Base-by-base conservation (phyloP, 345 rosid genomes). In the Eutrema heterophyllum region DNA sequence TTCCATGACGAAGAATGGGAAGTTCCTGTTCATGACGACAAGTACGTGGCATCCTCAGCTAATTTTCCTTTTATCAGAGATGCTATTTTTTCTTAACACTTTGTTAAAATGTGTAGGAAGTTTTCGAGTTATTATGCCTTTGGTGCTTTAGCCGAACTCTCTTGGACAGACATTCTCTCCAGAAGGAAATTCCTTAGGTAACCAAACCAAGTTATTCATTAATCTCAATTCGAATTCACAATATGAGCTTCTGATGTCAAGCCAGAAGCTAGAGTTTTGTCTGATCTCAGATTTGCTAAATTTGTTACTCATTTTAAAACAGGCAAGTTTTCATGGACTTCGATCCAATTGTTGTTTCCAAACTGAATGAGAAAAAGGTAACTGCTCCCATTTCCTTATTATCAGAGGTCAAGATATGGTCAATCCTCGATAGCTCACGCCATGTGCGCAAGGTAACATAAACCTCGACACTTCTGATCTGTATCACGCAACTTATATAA, bases 1-100 rank as follows among this genome's bases (percentile, higher is more conserved):
- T 91, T 91, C 75, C 96, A 92, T 30, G 97, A 92, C 72, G 93
- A 92, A 81, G 97, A 92, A 85, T 92, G 96, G 97, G 97, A 93
- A 81, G 84, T 84, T 76, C 88, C 88, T 16, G 83, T 83, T 53
- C 92, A 89, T 60, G 92, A 91, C 13, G 93, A 92, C 83, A 92
- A 83, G 97, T 89, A 88, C 5, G 90, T 80, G 43, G 14, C 51
- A 4, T 56, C 16, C 45, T 73, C 44, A 64, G 27, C 46, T 51
- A 40, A 82, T 33, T 15, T 40, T 56, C 21, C 36, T 55, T 38
- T n/a, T 1, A 48, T 48, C 61, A 48, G 44, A 46, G 10, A 35
- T 40, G 12, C 3, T 1, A 27, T 56, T n/a, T 48, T 43, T 21
- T 71, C 72, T 58, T 32, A 70, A 21, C 68, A 50, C 48, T 60